Conservation (phyloP, 2,329 filamentous ascomycete species). For the Venturia carpophila region DNA sequence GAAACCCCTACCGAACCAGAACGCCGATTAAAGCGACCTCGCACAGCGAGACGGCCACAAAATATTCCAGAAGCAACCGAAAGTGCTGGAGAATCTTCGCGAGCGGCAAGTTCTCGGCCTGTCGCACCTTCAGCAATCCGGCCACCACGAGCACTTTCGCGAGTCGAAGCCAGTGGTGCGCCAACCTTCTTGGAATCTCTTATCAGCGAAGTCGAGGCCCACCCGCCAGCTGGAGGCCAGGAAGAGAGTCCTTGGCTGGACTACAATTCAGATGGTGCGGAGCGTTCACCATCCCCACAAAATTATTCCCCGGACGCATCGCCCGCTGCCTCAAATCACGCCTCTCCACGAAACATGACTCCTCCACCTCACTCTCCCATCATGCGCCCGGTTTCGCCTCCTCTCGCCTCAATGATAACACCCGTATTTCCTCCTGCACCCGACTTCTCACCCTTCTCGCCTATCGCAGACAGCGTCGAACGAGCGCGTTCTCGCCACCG, state of each 20-base stretch:
- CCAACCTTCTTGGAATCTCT: conserved; percentile 82
- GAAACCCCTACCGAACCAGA: conserved; percentile 58
- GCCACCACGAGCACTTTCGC: conserved; percentile 25
- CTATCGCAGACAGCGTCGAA: conserved; percentile 31
- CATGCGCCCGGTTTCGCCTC: conserved; percentile 55
- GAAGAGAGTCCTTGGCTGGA: conserved; percentile 35
- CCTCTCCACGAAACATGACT: conserved; percentile 60
- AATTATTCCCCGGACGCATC: conserved; percentile 55
- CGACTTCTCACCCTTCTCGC: conserved; percentile 62
- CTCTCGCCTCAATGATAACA: conserved; percentile 63
- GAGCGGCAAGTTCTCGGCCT: conserved; percentile 21
- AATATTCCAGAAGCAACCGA: conserved; percentile 15
- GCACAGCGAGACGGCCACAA: conserved; percentile 42
- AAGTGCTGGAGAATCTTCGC: conserved; percentile 27
- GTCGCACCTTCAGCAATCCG: conserved; percentile 26
- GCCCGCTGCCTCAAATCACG: conserved; percentile 55
- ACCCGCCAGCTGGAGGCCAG: conserved; percentile 24
- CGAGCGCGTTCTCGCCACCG: conserved; percentile 24
- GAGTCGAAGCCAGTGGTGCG: conserved; percentile 30
- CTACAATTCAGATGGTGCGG: conserved; percentile 32
- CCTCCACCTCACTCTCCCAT: conserved; percentile 57
- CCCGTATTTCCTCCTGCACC: conserved; percentile 62
- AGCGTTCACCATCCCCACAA: conserved; percentile 40
- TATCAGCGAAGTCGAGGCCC: conserved; percentile 72
- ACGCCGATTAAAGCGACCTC: conserved; percentile 78